Evolutionary conservation across 2,329 filamentous ascomycete species (phyloP).

Genomic region (Pseudogymnoascus sp.): DNA sequence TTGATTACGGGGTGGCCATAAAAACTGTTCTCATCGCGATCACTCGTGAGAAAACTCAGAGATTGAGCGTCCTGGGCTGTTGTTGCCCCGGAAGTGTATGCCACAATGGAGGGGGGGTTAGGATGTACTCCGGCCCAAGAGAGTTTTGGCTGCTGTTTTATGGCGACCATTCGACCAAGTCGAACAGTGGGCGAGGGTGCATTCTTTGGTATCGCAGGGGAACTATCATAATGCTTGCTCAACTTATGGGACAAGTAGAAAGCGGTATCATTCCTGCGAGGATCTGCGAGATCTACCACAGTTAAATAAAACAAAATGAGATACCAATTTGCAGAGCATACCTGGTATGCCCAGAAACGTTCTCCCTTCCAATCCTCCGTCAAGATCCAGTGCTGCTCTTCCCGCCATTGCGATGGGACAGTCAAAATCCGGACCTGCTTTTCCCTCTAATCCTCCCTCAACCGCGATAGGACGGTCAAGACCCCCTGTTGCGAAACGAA

Average conservation of each 20-base stretch:
- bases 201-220: not conserved
- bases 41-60: not conserved
- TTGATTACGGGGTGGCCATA: not conserved
- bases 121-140: not conserved
- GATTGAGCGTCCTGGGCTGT: conserved; percentile 1
- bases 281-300: not conserved
- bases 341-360: not conserved
- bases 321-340: not conserved
- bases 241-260: not conserved
- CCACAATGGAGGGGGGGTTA: not conserved
- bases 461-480: not conserved
- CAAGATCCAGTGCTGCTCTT: not conserved
- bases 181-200: not conserved
- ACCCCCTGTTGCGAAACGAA: not conserved
- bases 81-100: not conserved
- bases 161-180: not conserved
- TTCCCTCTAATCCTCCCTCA: not conserved
- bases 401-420: not conserved
- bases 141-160: not conserved
- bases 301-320: not conserved
- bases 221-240: not conserved
- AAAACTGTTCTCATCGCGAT: conserved; percentile 3
- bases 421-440: not conserved
- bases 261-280: not conserved
- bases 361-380: not conserved